Conservation (phyloP, 2,329 filamentous ascomycete genomes). For the Venturia oleaginea region DNA sequence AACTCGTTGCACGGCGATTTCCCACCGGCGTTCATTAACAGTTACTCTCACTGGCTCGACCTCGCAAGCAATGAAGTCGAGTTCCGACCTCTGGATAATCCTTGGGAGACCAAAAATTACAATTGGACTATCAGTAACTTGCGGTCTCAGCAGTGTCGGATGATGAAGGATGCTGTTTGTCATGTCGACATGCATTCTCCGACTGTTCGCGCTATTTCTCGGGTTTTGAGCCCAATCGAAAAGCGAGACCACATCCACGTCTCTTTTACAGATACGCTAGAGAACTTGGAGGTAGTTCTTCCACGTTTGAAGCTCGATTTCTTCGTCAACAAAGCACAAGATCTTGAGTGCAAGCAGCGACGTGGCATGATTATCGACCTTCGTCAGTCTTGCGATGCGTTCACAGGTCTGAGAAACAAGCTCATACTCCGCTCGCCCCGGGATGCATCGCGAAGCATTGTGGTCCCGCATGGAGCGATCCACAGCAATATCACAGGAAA, state of each 20-base stretch:
- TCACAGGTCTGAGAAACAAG: slow-evolving; percentile 51
- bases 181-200: not conserved
- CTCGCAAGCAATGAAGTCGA: slow-evolving; percentile 32
- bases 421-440: slow-evolving; percentile 22
- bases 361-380: slow-evolving; percentile 34
- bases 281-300: not conserved
- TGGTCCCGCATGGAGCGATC: not conserved
- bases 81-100: not conserved
- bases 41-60: slow-evolving; percentile 54
- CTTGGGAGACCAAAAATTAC: not conserved
- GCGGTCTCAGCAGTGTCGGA: not conserved
- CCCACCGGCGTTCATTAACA: slow-evolving; percentile 40
- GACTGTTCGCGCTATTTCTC: not conserved
- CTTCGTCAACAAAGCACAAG: not conserved
- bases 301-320: not conserved
- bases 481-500: not conserved
- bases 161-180: not conserved
- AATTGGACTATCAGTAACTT: not conserved
- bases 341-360: not conserved
- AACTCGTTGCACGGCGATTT: slow-evolving; percentile 32
- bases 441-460: not conserved
- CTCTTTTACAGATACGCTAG: not conserved
- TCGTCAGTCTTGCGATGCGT: slow-evolving; percentile 50
- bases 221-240: slow-evolving; percentile 2
- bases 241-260: not conserved